Conservation (phyloP, 163 green algal species). For the Smithsoniella earleae region DNA sequence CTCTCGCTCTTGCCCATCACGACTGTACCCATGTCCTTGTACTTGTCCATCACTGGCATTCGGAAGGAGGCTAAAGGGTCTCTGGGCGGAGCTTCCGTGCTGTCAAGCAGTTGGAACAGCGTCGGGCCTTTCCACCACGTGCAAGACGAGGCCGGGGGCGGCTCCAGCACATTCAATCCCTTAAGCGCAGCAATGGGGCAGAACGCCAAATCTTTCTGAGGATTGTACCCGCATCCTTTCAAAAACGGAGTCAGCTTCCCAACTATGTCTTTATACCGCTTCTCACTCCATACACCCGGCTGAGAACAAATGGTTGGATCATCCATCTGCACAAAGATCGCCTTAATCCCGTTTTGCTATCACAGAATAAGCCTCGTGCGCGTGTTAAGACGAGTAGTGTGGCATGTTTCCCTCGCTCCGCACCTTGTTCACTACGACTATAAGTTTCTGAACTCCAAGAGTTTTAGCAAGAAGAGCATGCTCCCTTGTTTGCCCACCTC, state of each 20-base stretch:
- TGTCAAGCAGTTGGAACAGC: conserved; percentile 76
- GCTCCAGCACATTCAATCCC: conserved; percentile 82
- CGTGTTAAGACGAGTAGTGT: too few species aligned
- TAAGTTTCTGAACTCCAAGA: conserved; percentile 91
- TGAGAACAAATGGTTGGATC: conserved; percentile 64
- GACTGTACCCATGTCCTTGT: conserved; percentile 94
- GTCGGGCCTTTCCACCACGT: conserved; percentile 59
- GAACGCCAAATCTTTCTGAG: conserved; percentile 85
- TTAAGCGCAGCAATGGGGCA: conserved; percentile 85
- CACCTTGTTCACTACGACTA: conserved; percentile 93
- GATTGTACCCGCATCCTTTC: conserved; percentile 88
- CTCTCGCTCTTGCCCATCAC: conserved; percentile 97
- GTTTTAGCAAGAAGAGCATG: conserved; percentile 98
- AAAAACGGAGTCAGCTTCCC: conserved; percentile 84
- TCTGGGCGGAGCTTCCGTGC: conserved; percentile 41
- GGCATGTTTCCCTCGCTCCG: too few species aligned
- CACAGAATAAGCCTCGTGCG: too few species aligned
- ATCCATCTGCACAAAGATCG: conserved; percentile 89
- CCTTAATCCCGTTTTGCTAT: too few species aligned
- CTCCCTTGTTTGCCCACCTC: conserved; percentile 94
- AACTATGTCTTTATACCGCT: conserved; percentile 81
- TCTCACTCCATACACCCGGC: conserved; percentile 65
- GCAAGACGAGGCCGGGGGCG: conserved; percentile 43
- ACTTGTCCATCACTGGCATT: conserved; percentile 96
- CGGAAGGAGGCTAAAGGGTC: conserved; percentile 74